These are phyloP conservation scores for Microcyclospora tardicrescens DNA, from an alignment of 2,329 filamentous ascomycete species.

Conservation along the genomic window DNA sequence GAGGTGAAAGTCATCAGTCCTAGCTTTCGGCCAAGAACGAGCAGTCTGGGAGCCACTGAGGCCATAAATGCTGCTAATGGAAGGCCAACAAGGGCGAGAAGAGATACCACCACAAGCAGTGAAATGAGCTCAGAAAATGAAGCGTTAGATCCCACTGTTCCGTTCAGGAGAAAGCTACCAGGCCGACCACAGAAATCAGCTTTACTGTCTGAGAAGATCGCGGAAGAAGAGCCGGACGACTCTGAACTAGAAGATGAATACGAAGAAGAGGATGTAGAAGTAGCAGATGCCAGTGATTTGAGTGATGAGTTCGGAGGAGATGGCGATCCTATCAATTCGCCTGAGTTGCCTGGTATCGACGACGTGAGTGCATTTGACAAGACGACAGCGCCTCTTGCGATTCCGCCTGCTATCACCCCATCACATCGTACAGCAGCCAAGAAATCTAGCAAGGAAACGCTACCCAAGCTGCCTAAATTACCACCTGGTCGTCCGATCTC, in stretches of 20 bases:
- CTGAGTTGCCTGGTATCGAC: conserved; percentile 55
- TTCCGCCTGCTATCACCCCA: conserved; percentile 30
- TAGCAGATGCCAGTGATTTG: conserved; percentile 26
- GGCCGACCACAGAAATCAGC: conserved; percentile 44
- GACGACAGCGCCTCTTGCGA: conserved; percentile 29
- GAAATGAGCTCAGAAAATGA: conserved; percentile 77
- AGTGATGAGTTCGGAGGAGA: conserved; percentile 50
- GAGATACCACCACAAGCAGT: conserved; percentile 70
- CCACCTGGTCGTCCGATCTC: conserved; percentile 63
- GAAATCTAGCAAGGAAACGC: conserved; percentile 45
- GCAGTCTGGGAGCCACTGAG: conserved; percentile 59
- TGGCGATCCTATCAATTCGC: conserved; percentile 44
- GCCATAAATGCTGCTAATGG: conserved; percentile 46
- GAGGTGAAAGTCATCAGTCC: conserved; percentile 37
- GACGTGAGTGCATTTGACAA: conserved; percentile 41
- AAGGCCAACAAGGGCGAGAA: conserved; percentile 37
- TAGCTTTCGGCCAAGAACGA: conserved; percentile 43
- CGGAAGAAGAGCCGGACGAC: conserved; percentile 33
- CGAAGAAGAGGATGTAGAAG: conserved; percentile 23
- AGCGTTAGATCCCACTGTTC: conserved; percentile 45
- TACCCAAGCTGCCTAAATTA: conserved; percentile 48
- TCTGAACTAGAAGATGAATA: conserved; percentile 26
- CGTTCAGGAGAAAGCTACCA: conserved; percentile 47
- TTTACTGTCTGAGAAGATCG: conserved; percentile 40
- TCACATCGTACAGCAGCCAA: conserved; percentile 43